Conservation (phyloP, 768 basidiomycete genomes). For the Lepiota brunneoincarnata region DNA sequence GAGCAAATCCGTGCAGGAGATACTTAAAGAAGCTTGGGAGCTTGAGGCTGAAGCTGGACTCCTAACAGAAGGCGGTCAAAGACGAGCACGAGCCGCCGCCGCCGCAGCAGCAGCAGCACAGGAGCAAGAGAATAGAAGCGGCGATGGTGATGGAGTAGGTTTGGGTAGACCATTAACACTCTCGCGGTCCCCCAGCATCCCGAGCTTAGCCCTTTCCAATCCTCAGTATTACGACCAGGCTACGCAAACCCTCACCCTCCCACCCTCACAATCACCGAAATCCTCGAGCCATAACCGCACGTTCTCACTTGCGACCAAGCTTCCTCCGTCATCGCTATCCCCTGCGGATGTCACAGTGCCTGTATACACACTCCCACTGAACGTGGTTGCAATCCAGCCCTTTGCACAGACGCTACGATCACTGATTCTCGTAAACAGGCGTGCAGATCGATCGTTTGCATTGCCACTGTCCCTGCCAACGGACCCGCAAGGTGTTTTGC, state of each 20-base stretch:
- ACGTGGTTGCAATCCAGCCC: slow-evolving; percentile 53
- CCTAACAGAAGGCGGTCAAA: slow-evolving; percentile 69
- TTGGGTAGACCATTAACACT: slow-evolving; percentile 16
- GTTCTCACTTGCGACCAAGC: slow-evolving; percentile 49
- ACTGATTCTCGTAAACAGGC: slow-evolving; percentile 61
- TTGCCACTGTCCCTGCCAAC: slow-evolving; percentile 39
- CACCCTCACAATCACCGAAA: slow-evolving; percentile 56
- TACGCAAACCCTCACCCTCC: slow-evolving; percentile 62
- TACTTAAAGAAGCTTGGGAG: slow-evolving; percentile 74
- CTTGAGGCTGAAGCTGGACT: slow-evolving; percentile 75
- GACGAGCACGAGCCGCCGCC: slow-evolving; percentile 60
- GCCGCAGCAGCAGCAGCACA: slow-evolving; percentile 34
- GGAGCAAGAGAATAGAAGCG: slow-evolving; percentile 13
- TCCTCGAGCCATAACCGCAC: slow-evolving; percentile 52
- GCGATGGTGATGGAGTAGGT: background rate
- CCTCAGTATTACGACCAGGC: slow-evolving; percentile 58
- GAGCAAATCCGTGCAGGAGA: slow-evolving; percentile 22
- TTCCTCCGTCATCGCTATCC: slow-evolving; percentile 20
- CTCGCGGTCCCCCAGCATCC: slow-evolving; percentile 11
- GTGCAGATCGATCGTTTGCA: slow-evolving; percentile 61
- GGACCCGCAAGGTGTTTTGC: slow-evolving; percentile 45
- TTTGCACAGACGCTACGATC: slow-evolving; percentile 58
- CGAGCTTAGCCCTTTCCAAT: slow-evolving; percentile 38
- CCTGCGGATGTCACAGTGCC: slow-evolving; percentile 53
- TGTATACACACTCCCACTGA: slow-evolving; percentile 65